Base-by-base conservation (phyloP, 78 protist genomes). In the Dictyostelium capitatum region DNA sequence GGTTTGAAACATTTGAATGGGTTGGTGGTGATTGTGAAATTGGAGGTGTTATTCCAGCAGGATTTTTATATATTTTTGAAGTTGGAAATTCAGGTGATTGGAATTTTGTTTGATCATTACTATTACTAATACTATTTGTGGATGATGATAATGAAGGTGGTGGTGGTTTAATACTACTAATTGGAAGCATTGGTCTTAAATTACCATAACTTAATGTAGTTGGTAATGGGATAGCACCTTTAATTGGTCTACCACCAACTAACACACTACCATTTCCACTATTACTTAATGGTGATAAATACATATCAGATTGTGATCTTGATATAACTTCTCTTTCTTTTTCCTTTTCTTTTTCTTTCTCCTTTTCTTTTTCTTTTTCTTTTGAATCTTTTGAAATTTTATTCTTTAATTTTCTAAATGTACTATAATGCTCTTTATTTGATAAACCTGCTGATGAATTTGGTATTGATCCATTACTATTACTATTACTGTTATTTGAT, bases 171-270 rank as follows among this genome's bases (percentile, higher is more conserved):
- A 32, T n/a, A 19, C 48, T 56, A 15, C n/a, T 37, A 20, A 46
- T 73, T 20, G 79, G 79, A n/a, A 73, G 6, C 59, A 73, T 47
- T 67, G 75, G 75, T 32, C 75, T 67, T 46, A 73, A 47, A 73
- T 73, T 37, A 46, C 59, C 59, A 46, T 73, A 56, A 11, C 59
- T 46, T 19, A 46, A 8, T 6, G 72, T 79, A 12, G 51, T 79
- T 79, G 83, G 83, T 20, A 79, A 56, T 56, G 83, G 83, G 9
- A 79, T 62, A 11, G 43, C 59, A 56, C 83, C 83, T 56, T 23
- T 79, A n/a, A 73, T 30, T 73, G 79, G 51, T 46, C 59, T 47
- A 15, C 46, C 41, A 12, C 75, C 47, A 54, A 54, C 19, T 54
- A 54, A 54, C 3, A 54, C 19, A 67, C 43, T 65, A 1, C 48